Evolutionary conservation across 106 monocot species (phyloP).

Genomic region (Dendrobium huoshanense): DNA sequence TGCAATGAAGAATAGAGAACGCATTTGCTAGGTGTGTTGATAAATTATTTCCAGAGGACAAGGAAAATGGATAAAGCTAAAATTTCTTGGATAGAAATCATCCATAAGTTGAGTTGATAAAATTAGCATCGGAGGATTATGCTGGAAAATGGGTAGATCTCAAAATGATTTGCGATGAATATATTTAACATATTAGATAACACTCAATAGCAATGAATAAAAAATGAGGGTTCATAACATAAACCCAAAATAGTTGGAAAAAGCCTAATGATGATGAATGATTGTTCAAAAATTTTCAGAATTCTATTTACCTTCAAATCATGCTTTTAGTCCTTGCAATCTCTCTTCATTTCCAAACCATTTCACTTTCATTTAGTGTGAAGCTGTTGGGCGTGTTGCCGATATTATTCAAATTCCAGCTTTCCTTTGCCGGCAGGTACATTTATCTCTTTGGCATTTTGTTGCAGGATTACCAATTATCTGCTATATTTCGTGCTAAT

Average conservation of each 20-base stretch:
- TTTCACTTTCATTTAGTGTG: conserved; percentile 49
- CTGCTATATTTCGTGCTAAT: not conserved
- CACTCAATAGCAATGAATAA: too few species aligned
- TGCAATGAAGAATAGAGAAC: too few species aligned
- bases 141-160: too few species aligned
- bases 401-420: conserved; percentile 99
- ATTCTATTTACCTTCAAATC: not conserved
- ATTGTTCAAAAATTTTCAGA: not conserved
- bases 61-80: too few species aligned
- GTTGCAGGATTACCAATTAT: not conserved
- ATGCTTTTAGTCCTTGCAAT: not conserved
- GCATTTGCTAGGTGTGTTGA: too few species aligned
- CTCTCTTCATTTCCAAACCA: not conserved
- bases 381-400: conserved; percentile 87
- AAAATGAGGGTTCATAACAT: too few species aligned
- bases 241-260: not conserved
- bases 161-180: too few species aligned
- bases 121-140: too few species aligned
- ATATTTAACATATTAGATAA: too few species aligned
- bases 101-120: too few species aligned
- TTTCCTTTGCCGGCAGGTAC: conserved; percentile 94
- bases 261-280: not conserved
- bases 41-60: too few species aligned
- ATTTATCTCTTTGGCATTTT: not conserved
- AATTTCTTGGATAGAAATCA: too few species aligned